These are phyloP conservation scores for Phytopythium aichiense DNA, from an alignment of 352 stramenopile genomes.

Conservation along the genomic window DNA sequence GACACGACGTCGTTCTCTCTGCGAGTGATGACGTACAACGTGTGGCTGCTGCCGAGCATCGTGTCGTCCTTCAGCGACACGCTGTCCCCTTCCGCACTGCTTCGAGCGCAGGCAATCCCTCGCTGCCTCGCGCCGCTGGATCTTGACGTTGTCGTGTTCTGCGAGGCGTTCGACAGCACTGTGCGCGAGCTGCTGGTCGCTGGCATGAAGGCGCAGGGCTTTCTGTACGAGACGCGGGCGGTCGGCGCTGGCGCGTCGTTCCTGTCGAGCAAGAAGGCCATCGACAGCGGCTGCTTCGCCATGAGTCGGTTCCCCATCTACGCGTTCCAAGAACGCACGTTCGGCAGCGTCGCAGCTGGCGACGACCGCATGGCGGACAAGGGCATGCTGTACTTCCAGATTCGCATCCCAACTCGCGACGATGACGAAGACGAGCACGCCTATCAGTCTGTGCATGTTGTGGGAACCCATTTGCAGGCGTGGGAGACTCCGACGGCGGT, in stretches of 20 bases:
- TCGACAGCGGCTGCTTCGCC: conserved; percentile 59
- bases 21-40: conserved; percentile 68
- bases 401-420: conserved; percentile 13
- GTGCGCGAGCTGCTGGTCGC: conserved; percentile 41
- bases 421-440: background rate
- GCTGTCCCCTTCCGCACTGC: conserved; percentile 42
- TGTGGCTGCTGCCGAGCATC: conserved; percentile 64
- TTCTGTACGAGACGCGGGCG: conserved; percentile 67
- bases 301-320: conserved; percentile 66
- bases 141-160: conserved; percentile 68
- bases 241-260: conserved; percentile 40
- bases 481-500: conserved; percentile 52
- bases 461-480: conserved; percentile 63
- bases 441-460: conserved; percentile 43
- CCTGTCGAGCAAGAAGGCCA: conserved; percentile 51
- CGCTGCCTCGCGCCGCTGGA: conserved; percentile 29
- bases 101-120: conserved; percentile 54
- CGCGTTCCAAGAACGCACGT: conserved; percentile 54
- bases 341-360: conserved; percentile 41
- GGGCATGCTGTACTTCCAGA: conserved; percentile 57
- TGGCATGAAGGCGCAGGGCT: conserved; percentile 63
- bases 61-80: conserved; percentile 61
- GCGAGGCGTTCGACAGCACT: conserved; percentile 54
- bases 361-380: conserved; percentile 70
- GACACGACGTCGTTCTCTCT: conserved; percentile 27